These are phyloP conservation scores for Diversispora epigaea DNA, from an alignment of 192 early-diverging fungal genomes.

Conservation along the genomic window DNA sequence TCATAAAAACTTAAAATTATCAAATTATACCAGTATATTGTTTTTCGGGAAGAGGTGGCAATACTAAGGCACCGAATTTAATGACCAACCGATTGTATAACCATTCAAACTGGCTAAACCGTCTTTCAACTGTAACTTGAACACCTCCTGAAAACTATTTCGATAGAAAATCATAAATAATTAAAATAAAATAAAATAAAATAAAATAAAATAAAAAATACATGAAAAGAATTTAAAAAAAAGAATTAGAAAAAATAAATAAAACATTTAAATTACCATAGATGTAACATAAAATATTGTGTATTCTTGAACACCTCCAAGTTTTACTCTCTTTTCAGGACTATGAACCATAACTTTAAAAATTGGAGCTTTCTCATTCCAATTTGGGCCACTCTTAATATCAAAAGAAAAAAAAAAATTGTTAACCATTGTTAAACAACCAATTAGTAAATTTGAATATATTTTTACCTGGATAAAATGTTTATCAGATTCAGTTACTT, in stretches of 20 bases:
- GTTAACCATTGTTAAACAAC: not conserved
- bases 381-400: constrained; percentile 42
- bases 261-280: constrained; percentile 28
- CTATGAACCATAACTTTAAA: constrained; percentile 45
- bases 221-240: not conserved
- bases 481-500: constrained; percentile 47
- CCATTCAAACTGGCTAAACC: constrained; percentile 50
- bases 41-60: constrained; percentile 45
- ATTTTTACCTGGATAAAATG: constrained; percentile 39
- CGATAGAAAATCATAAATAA: not conserved
- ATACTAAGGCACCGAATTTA: constrained; percentile 44
- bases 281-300: constrained; percentile 47
- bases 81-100: constrained; percentile 37
- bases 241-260: not conserved
- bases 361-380: constrained; percentile 43
- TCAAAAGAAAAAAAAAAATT: not conserved
- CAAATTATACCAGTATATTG: constrained; percentile 40
- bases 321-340: constrained; percentile 46
- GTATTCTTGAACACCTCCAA: constrained; percentile 47
- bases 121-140: constrained; percentile 44
- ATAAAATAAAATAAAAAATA: not conserved
- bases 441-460: not conserved
- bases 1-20: not conserved
- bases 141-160: constrained; percentile 41
- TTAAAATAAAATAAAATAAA: not conserved